phyloP scores from a whole-genome alignment of 2,329 filamentous ascomycete genomes.

The Fusarium cicatricum region DNA sequence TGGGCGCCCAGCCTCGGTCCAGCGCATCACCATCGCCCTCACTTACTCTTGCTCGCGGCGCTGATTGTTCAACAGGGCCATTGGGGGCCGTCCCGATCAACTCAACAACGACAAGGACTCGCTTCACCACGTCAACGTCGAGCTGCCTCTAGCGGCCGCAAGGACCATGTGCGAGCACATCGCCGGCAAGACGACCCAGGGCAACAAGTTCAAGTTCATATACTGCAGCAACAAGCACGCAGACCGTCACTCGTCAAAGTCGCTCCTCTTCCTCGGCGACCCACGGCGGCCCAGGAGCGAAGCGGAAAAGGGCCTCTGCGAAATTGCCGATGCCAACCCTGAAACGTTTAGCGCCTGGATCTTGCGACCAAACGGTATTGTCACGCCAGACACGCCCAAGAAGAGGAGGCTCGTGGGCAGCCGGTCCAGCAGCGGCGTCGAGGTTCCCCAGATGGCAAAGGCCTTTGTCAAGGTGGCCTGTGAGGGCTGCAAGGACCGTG shows the following conservation, averaged over 20 bases:
- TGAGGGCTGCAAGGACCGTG: constrained; percentile 48
- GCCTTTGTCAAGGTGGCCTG: constrained; percentile 48
- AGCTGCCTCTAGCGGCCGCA: constrained; percentile 68
- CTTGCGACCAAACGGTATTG: constrained; percentile 48
- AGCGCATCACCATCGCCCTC: background rate
- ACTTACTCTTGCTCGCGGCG: background rate
- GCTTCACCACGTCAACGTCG: constrained; percentile 62
- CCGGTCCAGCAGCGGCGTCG: constrained; percentile 46
- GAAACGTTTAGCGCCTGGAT: constrained; percentile 48
- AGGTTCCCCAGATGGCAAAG: constrained; percentile 46
- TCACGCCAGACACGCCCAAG: constrained; percentile 37
- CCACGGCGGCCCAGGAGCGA: constrained; percentile 50
- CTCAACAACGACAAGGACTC: constrained; percentile 57
- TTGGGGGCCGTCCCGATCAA: constrained; percentile 54
- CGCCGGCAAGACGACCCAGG: constrained; percentile 41
- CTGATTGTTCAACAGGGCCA: constrained; percentile 45
- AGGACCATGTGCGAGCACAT: constrained; percentile 55
- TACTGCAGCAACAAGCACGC: constrained; percentile 51
- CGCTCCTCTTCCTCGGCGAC: constrained; percentile 49
- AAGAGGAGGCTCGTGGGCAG: constrained; percentile 42
- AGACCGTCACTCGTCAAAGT: constrained; percentile 47
- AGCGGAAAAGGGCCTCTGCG: constrained; percentile 51
- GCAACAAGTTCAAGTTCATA: constrained; percentile 52
- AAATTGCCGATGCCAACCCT: constrained; percentile 46
- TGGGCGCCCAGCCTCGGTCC: too few species aligned